These are phyloP conservation scores for Xylaria intraflava DNA, from an alignment of 495 filamentous ascomycete species.

Conservation along the genomic window DNA sequence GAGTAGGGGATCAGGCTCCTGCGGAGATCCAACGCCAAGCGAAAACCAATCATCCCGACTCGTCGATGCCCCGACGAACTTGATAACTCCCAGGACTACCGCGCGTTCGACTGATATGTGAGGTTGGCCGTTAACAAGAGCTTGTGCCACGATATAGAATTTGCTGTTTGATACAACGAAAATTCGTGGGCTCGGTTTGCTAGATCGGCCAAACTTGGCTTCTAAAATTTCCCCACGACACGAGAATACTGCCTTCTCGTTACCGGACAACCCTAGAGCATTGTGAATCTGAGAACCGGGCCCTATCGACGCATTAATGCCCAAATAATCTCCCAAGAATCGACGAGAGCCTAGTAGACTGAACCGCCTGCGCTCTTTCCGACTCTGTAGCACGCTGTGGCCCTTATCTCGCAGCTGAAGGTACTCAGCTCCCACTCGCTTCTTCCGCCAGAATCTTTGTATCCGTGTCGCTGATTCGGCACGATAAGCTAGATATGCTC, in stretches of 20 bases:
- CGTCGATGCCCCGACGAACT: constrained; percentile 70
- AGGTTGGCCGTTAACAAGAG: constrained; percentile 72
- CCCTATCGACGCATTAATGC: constrained; percentile 70
- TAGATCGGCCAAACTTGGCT: constrained; percentile 91
- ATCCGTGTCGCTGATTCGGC: constrained; percentile 90
- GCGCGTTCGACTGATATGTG: constrained; percentile 74
- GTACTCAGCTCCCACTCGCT: constrained; percentile 79
- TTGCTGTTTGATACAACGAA: constrained; percentile 78
- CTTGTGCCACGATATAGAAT: constrained; percentile 82
- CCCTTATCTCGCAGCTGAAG: constrained; percentile 83
- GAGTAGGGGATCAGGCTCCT: constrained; percentile 86
- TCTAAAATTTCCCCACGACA: constrained; percentile 83
- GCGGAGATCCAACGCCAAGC: constrained; percentile 74
- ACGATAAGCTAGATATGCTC: constrained; percentile 88
- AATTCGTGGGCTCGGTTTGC: constrained; percentile 81
- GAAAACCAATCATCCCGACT: constrained; percentile 96
- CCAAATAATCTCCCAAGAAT: constrained; percentile 94
- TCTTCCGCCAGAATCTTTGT: constrained; percentile 90
- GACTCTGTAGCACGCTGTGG: constrained; percentile 71
- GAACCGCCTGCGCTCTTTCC: constrained; percentile 87
- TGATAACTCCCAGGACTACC: constrained; percentile 78
- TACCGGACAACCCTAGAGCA: constrained; percentile 52
- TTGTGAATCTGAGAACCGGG: constrained; percentile 76
- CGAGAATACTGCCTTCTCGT: constrained; percentile 78
- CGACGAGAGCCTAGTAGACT: constrained; percentile 84